Evolutionary conservation across 371 early-diverging fungal species (phyloP), one percentile per base, ranked within the genome.

Genomic region (Umbelopsis sp.): DNA sequence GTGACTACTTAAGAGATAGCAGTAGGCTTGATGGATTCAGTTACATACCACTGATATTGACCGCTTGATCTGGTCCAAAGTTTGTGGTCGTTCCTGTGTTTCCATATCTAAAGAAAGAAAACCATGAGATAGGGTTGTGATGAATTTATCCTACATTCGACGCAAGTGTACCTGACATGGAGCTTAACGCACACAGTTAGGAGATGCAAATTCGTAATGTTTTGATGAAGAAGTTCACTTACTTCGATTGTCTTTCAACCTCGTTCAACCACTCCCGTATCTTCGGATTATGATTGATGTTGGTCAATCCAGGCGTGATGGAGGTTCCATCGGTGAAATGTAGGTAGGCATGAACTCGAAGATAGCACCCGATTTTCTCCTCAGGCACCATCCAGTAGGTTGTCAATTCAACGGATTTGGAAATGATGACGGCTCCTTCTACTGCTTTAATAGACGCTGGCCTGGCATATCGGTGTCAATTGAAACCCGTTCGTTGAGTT

Each of bases 331-430:
- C 48, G 48, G 7, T 20, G 16, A 20, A 48, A 48, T 48, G 48
- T 16, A 12, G 41, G 7, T 48, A 48, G 16, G 16, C 48, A 16
- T 48, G 16, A 5, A 48, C 48, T n/a, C 20, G 20, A 48, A 48
- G 11, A 18, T 48, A 20, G 16, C 8, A 8, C 14, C 48, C 48
- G 18, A 48, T 3, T 1, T 48, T 48, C 48, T 48, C 48, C 7
- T 48, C 48, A 48, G 48, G 48, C n/a, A 48, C 48, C 48, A 48
- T 48, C 48, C 48, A 48, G 48, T 48, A 20, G 7, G 48, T 48
- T 6, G 16, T 20, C 16, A 48, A 7, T 20, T 48, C 20, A n/a
- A 20, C 48, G 6, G 3, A 16, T 18, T 20, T 48, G 6, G 48
- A n/a, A n/a, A 48, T 1, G 48, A 48, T 18, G 16, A 48, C 48